A percentile compares a stretch with the other conserved stretches of the same genome.
Conservation (phyloP, 257 asterid genomes). For the Mentha longifolia region DNA sequence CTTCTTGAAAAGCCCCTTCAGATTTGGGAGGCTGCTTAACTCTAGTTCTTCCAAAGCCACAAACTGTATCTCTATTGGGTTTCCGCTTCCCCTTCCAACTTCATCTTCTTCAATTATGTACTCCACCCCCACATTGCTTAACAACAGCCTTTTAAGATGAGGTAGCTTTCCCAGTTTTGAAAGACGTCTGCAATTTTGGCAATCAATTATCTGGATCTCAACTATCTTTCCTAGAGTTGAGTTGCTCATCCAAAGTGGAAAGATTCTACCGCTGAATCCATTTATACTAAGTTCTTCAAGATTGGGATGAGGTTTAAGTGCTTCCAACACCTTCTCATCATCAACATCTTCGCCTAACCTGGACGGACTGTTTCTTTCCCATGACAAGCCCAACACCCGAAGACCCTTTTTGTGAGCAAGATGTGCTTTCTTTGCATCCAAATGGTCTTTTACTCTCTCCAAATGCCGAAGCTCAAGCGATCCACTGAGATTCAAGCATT, state of each 20-base stretch:
- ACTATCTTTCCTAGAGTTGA: conserved; percentile 24
- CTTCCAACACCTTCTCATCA: conserved; percentile 11
- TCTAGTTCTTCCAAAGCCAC: conserved; percentile 13
- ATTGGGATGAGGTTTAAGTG: conserved; percentile 34
- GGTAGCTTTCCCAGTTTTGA: conserved; percentile 35
- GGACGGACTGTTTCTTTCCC: conserved; percentile 11
- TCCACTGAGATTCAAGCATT: conserved; percentile 32
- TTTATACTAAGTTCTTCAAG: neutral
- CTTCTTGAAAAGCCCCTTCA: conserved; percentile 23
- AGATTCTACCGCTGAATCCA: conserved; percentile 20
- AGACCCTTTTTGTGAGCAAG: conserved; percentile 34
- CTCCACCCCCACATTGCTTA: neutral
- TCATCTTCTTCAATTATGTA: conserved; percentile 20
- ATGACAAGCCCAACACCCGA: conserved; percentile 13
- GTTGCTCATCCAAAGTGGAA: conserved; percentile 38
- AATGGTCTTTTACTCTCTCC: conserved; percentile 30
- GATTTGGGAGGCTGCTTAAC: neutral
- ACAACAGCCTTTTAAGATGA: neutral
- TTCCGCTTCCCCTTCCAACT: neutral
- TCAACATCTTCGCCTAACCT: neutral
- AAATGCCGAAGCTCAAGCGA: conserved; percentile 22
- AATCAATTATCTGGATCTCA: neutral
- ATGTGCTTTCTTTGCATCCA: conserved; percentile 41
- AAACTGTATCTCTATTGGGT: conserved; percentile 10
- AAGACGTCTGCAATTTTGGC: conserved; percentile 18